A percentile compares a stretch with the other conserved stretches of the same genome.
These are phyloP conservation scores for Juglanconis sp. DNA, from an alignment of 2,329 filamentous ascomycete genomes.

Conservation along the genomic window DNA sequence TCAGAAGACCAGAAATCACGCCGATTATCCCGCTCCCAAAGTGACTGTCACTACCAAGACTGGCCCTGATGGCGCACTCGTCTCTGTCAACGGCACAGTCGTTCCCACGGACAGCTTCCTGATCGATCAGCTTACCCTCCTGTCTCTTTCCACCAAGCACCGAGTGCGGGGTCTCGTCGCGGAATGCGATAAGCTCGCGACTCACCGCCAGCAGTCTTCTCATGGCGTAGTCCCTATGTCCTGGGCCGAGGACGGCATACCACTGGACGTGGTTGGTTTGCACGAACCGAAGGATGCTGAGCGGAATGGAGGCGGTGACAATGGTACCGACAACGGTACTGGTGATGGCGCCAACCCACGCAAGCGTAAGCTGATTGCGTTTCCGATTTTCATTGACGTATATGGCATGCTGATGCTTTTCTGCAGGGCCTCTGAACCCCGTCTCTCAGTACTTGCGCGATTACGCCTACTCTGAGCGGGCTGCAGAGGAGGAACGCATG, in stretches of 20 bases:
- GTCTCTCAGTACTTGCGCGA: constrained; percentile 55
- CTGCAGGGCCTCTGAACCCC: constrained; percentile 47
- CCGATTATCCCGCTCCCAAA: constrained; percentile 48
- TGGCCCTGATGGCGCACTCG: constrained; percentile 58
- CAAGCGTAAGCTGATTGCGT: constrained; percentile 53
- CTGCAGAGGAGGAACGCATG: constrained; percentile 69
- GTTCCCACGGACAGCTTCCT: constrained; percentile 73
- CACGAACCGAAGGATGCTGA: constrained; percentile 13
- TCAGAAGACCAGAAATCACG: constrained; percentile 47
- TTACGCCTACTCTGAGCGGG: constrained; percentile 63
- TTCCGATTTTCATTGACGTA: neutral
- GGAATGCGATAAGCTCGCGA: constrained; percentile 69
- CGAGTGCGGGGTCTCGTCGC: constrained; percentile 72
- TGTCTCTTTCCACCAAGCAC: constrained; percentile 81
- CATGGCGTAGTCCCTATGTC: constrained; percentile 76
- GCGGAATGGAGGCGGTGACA: constrained; percentile 32
- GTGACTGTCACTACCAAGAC: constrained; percentile 53
- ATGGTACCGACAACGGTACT: constrained; percentile 44
- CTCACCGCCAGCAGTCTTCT: constrained; percentile 71
- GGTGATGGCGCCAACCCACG: constrained; percentile 52
- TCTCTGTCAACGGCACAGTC: constrained; percentile 64
- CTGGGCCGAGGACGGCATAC: constrained; percentile 68
- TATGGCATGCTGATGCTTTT: constrained; percentile 14
- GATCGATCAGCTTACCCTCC: constrained; percentile 76
- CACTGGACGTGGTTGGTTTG: constrained; percentile 38